Evolutionary conservation across 495 filamentous ascomycete species (phyloP), one percentile per base, ranked within the genome.

Genomic region (Aspergillus cavernicola): DNA sequence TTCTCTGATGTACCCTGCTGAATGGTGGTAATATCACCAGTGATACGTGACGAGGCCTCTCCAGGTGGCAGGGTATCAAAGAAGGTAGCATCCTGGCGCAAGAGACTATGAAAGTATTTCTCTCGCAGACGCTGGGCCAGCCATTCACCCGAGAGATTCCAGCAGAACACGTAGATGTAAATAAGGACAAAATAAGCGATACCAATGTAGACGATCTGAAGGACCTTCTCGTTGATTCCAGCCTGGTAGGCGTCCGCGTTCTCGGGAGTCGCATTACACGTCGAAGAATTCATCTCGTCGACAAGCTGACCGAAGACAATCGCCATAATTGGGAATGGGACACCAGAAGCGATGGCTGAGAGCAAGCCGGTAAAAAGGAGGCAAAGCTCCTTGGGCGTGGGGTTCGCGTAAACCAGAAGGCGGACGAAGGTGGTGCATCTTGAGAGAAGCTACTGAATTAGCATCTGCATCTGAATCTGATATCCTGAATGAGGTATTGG

Each of bases 261-360:
- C 11, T 44, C 18, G 20, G 61, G 55, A 10, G 55, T 38, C 1
- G 47, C 40, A 0, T 55, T 53, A 49, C 67, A 73, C 18, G 61
- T 66, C 9, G 65, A 59, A 1, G 65, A 58, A 42, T 73, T 73
- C 15, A 73, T 53, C 19, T 68, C 67, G 43, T 88, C 80, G 53
- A 88, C 74, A 15, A 88, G 73, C 58, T 85, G 66, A 31, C 84
- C 84, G 50, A 87, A 87, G 45, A 87, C 72, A 57, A 88, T 82
- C n/a, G 80, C 83, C 16, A 87, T 77, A 9, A 87, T 66, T 7
- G 84, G 84, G 49, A 86, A 85, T 3, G 84, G 85, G 3, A 85
- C 74, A 26, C 84, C 84, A 2, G 82, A 77, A 1, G 79, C 83
- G 38, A 84, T 76, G 31, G 82, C 76, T 41, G 77, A 69, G 28